Conservation (phyloP, 1,284 basidiomycete genomes). For the Sanguinoderma infundibulare region DNA sequence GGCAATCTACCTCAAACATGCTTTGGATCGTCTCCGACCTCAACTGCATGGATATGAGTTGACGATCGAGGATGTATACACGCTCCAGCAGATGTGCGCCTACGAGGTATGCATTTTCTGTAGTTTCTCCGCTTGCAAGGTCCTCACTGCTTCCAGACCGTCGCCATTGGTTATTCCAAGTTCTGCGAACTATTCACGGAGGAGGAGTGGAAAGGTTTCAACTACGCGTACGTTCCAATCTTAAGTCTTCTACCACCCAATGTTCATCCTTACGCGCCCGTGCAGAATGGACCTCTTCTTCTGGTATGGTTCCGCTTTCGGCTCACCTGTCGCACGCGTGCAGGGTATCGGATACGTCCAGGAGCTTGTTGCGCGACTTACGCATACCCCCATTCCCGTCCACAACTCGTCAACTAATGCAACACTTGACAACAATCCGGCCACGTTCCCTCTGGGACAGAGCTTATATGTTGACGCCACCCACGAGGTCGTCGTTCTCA, state of each 20-base stretch:
- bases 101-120: constrained; percentile 65
- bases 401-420: constrained; percentile 82
- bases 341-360: constrained; percentile 88
- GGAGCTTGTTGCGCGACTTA: constrained; percentile 81
- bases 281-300: constrained; percentile 44
- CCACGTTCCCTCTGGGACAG: constrained; percentile 83
- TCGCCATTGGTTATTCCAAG: constrained; percentile 86
- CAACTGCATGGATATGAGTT: constrained; percentile 70
- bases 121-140: background rate
- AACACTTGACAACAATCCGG: constrained; percentile 71
- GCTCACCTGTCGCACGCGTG: constrained; percentile 77
- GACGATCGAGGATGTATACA: constrained; percentile 72
- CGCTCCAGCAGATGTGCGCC: constrained; percentile 80
- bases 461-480: constrained; percentile 87
- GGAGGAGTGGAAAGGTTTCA: constrained; percentile 89
- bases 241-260: background rate
- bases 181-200: constrained; percentile 91
- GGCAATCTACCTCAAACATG: constrained; percentile 69
- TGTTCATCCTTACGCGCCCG: background rate
- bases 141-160: constrained; percentile 57
- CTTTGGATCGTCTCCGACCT: constrained; percentile 64
- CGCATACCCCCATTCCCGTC: constrained; percentile 67
- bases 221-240: constrained; percentile 70
- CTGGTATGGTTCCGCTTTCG: constrained; percentile 75
- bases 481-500: constrained; percentile 83